These are phyloP conservation scores for Mucor saturninus DNA, from an alignment of 371 early-diverging fungal genomes.

Conservation along the genomic window DNA sequence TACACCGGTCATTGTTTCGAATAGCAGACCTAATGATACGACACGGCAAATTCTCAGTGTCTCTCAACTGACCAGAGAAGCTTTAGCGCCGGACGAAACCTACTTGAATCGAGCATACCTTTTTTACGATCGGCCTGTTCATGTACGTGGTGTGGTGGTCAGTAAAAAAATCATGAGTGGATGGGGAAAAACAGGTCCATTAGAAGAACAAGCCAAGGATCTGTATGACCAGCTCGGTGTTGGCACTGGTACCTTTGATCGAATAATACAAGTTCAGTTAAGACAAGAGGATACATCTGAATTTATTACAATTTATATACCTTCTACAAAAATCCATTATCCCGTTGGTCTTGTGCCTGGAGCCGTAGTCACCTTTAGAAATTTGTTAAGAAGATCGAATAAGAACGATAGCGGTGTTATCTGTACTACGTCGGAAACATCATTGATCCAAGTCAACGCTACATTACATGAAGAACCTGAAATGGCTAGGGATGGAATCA, in stretches of 20 bases:
- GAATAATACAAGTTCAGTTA: constrained; percentile 28
- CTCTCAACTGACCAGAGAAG: too few relatives aligned
- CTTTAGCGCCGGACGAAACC: too few relatives aligned
- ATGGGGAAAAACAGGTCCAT: background rate
- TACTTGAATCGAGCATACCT: too few relatives aligned
- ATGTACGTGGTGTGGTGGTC: background rate
- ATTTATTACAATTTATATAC: constrained; percentile 35
- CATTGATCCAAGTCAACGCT: background rate
- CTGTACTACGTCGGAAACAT: background rate
- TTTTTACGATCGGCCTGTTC: background rate
- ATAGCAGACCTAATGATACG: too few relatives aligned
- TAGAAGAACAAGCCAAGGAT: background rate
- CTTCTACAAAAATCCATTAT: constrained; percentile 19
- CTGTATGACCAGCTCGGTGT: background rate
- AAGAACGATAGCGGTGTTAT: constrained; percentile 6
- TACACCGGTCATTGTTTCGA: too few relatives aligned
- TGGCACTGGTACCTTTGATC: background rate
- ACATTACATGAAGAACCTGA: background rate
- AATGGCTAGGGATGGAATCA: background rate
- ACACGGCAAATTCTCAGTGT: too few relatives aligned
- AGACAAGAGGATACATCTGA: constrained; percentile 33
- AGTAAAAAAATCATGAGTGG: background rate
- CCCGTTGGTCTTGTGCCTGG: constrained; percentile 40
- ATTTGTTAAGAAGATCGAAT: constrained; percentile 21
- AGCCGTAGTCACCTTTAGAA: constrained; percentile 22